These are phyloP conservation scores for Glycine latifolia DNA, from an alignment of 306 rosid species.

Conservation along the genomic window DNA sequence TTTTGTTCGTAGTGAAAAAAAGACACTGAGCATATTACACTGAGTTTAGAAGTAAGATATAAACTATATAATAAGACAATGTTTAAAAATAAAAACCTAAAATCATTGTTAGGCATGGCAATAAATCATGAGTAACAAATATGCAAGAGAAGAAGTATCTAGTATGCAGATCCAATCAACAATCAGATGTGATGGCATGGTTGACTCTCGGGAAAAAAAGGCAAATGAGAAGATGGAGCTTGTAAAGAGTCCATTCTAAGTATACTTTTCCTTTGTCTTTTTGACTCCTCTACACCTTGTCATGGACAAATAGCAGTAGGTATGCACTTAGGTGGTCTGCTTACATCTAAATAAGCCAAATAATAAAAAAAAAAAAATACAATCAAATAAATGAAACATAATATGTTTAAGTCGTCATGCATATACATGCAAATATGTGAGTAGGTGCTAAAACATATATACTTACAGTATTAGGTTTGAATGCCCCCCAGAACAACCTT, in stretches of 20 bases:
- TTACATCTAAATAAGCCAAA: conserved; percentile 29
- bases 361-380: too few species aligned
- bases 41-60: neutral
- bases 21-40: neutral
- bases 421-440: neutral
- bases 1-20: neutral
- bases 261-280: neutral
- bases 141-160: conserved; percentile 1
- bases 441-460: conserved; percentile 13
- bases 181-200: neutral
- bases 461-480: conserved; percentile 76
- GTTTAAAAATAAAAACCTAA: neutral
- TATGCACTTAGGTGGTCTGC: conserved; percentile 18
- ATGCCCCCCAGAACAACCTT: conserved; percentile 89
- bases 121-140: conserved; percentile 1
- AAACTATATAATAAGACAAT: neutral
- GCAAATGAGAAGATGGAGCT: neutral
- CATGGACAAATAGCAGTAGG: conserved; percentile 5
- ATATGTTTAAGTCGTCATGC: conserved; percentile 13
- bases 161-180: conserved; percentile 17
- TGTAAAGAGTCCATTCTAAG: neutral
- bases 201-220: neutral
- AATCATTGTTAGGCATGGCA: neutral
- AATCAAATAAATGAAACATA: conserved; percentile 25
- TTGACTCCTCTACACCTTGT: conserved; percentile 1